These are phyloP conservation scores for Xylaria telfairii DNA, from an alignment of 495 filamentous ascomycete genomes.

Conservation along the genomic window DNA sequence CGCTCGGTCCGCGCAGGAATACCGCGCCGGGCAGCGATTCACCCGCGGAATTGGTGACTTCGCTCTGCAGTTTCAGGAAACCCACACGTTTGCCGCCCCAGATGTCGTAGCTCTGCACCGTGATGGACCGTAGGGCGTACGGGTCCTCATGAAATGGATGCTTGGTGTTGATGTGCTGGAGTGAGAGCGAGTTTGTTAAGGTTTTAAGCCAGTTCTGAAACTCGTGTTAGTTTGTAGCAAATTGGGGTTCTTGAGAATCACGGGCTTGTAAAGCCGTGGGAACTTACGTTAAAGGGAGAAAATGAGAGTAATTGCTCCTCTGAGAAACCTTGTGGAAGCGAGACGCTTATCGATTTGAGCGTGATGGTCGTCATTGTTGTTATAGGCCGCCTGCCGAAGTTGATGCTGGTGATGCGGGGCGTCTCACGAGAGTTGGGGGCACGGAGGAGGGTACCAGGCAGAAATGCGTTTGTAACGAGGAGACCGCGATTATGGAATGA, in stretches of 20 bases:
- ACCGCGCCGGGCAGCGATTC: slow-evolving; percentile 76
- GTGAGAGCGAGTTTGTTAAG: slow-evolving; percentile 66
- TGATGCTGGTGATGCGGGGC: background rate
- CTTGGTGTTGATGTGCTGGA: slow-evolving; percentile 58
- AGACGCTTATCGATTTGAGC: slow-evolving; percentile 58
- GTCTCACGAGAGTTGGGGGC: background rate
- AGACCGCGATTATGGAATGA: background rate
- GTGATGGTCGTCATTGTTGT: slow-evolving; percentile 55
- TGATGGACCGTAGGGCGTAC: slow-evolving; percentile 72
- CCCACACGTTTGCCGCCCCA: slow-evolving; percentile 71
- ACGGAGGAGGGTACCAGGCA: background rate
- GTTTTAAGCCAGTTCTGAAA: slow-evolving; percentile 69
- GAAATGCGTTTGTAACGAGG: background rate
- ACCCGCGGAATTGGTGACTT: slow-evolving; percentile 66
- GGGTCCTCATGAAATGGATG: slow-evolving; percentile 77
- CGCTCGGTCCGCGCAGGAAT: slow-evolving; percentile 81
- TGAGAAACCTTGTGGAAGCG: slow-evolving; percentile 63
- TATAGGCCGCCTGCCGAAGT: background rate
- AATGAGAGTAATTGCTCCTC: slow-evolving; percentile 71
- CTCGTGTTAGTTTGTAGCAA: slow-evolving; percentile 19
- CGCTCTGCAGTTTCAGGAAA: slow-evolving; percentile 77
- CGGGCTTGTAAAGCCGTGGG: too few relatives aligned
- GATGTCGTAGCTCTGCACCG: slow-evolving; percentile 75
- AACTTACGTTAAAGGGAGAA: slow-evolving; percentile 66
- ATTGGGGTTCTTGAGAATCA: too few relatives aligned